Conservation (phyloP, 345 rosid genomes). For the Abelmoschus esculentus region DNA sequence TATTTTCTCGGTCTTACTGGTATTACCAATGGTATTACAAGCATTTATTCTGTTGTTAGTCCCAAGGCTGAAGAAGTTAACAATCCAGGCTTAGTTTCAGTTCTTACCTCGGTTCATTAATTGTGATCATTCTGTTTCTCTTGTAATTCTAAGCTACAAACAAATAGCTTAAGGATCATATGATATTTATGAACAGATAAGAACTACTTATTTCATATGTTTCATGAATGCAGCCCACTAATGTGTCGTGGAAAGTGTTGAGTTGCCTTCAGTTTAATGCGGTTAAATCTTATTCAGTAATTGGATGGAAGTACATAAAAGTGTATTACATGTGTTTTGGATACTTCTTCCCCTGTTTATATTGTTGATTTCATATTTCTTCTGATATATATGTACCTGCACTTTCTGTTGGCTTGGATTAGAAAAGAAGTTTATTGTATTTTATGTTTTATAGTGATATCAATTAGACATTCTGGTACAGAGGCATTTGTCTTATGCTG, state of each 20-base stretch:
- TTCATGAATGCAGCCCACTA: too few relatives aligned
- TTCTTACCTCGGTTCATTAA: background rate
- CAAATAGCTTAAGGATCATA: background rate
- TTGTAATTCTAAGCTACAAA: background rate
- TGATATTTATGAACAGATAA: background rate
- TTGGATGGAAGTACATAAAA: background rate
- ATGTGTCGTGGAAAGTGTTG: background rate
- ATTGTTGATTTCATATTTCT: background rate
- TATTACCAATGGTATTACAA: too few relatives aligned
- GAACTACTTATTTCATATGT: too few relatives aligned
- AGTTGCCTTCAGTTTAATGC: background rate
- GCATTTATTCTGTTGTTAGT: background rate
- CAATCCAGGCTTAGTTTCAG: background rate
- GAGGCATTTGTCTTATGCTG: background rate
- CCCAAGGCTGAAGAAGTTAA: background rate
- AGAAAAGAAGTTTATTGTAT: constrained; percentile 6
- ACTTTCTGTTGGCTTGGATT: background rate
- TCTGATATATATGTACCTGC: background rate
- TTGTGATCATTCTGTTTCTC: background rate
- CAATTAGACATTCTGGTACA: constrained; percentile 3
- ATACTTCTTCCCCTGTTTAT: background rate
- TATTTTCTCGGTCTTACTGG: too few relatives aligned
- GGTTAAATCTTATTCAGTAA: background rate
- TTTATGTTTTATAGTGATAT: constrained; percentile 8
- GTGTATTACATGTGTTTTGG: background rate